Percentiles rank a stretch among this genome's conserved stretches.
Evolutionary conservation across 2,329 filamentous ascomycete genomes (phyloP).

Genomic region (Calycina herbarum): DNA sequence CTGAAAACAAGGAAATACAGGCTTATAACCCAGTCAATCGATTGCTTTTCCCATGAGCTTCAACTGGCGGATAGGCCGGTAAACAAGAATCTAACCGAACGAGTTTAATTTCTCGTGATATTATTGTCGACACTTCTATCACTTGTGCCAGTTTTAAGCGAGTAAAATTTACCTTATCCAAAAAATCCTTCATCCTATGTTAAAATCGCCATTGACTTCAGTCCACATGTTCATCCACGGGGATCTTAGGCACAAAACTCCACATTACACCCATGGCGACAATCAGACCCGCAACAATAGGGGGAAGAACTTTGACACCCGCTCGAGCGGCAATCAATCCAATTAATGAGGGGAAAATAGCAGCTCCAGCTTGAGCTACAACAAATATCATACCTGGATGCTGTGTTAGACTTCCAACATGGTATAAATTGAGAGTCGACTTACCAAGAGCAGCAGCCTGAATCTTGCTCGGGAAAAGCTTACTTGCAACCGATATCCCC

Average conservation of each 20-base stretch:
- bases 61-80: too few species aligned
- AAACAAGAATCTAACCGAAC: too few species aligned
- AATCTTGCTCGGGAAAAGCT: background rate
- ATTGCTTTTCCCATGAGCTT: too few species aligned
- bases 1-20: too few species aligned
- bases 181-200: background rate
- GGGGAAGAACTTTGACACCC: slow-evolving; percentile 52
- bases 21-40: too few species aligned
- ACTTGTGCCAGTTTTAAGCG: too few species aligned
- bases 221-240: background rate
- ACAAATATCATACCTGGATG: slow-evolving; percentile 36
- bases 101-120: too few species aligned
- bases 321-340: slow-evolving; percentile 49
- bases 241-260: slow-evolving; percentile 42
- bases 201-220: background rate
- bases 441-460: background rate
- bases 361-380: slow-evolving; percentile 55
- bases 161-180: background rate
- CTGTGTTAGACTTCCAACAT: background rate
- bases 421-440: background rate
- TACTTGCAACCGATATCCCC: background rate
- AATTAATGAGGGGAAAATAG: slow-evolving; percentile 55
- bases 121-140: too few species aligned
- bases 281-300: slow-evolving; percentile 50
- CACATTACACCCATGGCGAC: slow-evolving; percentile 48